These are phyloP conservation scores for Teunomyces pallodes DNA, from an alignment of 805 yeast species.

Conservation along the genomic window DNA sequence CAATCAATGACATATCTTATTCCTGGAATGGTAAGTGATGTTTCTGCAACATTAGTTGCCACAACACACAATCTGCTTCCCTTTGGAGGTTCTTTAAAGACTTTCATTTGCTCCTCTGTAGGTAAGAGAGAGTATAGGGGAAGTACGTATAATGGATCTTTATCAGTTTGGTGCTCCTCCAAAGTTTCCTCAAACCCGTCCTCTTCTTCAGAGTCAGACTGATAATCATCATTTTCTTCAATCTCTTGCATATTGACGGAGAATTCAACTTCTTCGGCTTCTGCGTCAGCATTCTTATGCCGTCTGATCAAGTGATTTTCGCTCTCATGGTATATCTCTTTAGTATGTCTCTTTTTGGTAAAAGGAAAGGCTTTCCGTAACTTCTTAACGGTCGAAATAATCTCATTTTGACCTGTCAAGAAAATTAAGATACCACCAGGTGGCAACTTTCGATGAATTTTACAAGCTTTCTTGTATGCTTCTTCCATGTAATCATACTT, in stretches of 20 bases:
- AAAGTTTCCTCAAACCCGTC: slow-evolving; percentile 71
- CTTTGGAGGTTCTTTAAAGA: slow-evolving; percentile 79
- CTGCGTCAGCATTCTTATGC: slow-evolving; percentile 62
- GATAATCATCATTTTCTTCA: slow-evolving; percentile 46
- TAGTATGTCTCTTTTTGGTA: slow-evolving; percentile 19
- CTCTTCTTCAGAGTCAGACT: slow-evolving; percentile 52
- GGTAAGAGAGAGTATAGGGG: slow-evolving; percentile 93
- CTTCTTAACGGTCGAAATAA: slow-evolving; percentile 67
- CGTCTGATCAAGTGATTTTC: slow-evolving; percentile 40
- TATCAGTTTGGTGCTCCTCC: slow-evolving; percentile 66
- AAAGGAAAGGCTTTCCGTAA: slow-evolving; percentile 69
- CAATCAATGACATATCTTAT: slow-evolving; percentile 92
- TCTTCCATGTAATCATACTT: slow-evolving; percentile 79
- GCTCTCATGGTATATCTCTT: slow-evolving; percentile 18
- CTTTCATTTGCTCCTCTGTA: slow-evolving; percentile 92
- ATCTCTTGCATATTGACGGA: slow-evolving; percentile 43
- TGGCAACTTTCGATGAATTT: slow-evolving; percentile 83
- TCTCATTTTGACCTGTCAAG: slow-evolving; percentile 94
- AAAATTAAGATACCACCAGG: slow-evolving; percentile 92
- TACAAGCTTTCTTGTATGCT: slow-evolving; percentile 78
- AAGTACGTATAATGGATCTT: slow-evolving; percentile 82
- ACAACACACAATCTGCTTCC: slow-evolving; percentile 88
- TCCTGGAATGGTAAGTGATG: slow-evolving; percentile 94
- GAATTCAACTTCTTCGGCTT: slow-evolving; percentile 86
- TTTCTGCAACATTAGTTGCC: slow-evolving; percentile 97